These are phyloP conservation scores for Raffaelea albimanens DNA, from an alignment of 2,329 filamentous ascomycete genomes.

Conservation along the genomic window DNA sequence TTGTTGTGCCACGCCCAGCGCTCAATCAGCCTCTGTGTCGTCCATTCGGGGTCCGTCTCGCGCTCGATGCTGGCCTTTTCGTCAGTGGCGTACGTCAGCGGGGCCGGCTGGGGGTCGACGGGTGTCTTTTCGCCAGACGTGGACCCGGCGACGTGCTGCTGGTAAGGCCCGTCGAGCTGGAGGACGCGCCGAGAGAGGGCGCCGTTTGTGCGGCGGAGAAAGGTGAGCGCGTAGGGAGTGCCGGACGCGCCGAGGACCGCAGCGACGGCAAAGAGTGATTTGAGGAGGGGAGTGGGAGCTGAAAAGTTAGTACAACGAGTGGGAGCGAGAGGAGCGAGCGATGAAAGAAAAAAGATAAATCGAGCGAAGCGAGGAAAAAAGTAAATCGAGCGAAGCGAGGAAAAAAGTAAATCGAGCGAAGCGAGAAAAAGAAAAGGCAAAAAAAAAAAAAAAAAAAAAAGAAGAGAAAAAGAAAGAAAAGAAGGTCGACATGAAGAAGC, in stretches of 20 bases:
- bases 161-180: not conserved
- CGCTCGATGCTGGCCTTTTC: not conserved
- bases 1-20: constrained; percentile 2
- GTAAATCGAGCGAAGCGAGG: no score
- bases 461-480: no score
- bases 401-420: no score
- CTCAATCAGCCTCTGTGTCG: not conserved
- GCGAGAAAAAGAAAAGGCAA: not conserved
- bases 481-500: no score
- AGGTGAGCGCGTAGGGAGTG: not conserved
- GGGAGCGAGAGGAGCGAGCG: not conserved
- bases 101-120: not conserved
- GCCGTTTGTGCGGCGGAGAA: constrained; percentile 2
- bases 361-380: no score
- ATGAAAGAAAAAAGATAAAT: no score
- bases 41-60: not conserved
- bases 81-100: not conserved
- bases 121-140: not conserved
- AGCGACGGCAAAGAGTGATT: not conserved
- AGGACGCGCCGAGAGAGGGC: not conserved
- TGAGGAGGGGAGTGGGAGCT: not conserved
- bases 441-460: no score
- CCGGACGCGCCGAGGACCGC: not conserved
- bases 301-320: no score
- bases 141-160: not conserved